A percentile compares a stretch with the other conserved stretches of the same genome.
These are phyloP conservation scores for Lanmaoa pseudosensibilis DNA, from an alignment of 768 basidiomycete species.

Conservation along the genomic window DNA sequence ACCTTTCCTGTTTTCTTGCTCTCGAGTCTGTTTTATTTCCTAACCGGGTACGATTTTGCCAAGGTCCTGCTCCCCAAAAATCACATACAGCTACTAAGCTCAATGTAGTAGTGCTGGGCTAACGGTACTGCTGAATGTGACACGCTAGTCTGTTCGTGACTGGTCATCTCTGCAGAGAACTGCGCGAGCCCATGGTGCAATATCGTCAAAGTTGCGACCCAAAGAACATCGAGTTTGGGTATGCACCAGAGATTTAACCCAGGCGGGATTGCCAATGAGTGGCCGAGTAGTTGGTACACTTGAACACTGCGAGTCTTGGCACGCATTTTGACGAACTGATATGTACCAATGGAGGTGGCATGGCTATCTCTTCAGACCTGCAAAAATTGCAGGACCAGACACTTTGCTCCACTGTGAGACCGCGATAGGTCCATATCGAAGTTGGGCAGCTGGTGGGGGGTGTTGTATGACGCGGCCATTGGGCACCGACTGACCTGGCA, in stretches of 20 bases:
- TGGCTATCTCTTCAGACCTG: constrained; percentile 66
- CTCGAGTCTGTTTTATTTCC: constrained; percentile 35
- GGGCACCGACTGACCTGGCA: constrained; percentile 18
- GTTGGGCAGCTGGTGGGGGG: constrained; percentile 18
- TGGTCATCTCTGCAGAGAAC: background rate
- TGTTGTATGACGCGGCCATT: constrained; percentile 26
- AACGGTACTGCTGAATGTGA: constrained; percentile 13
- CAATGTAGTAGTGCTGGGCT: constrained; percentile 14
- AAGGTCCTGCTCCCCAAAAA: constrained; percentile 21
- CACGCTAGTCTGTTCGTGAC: constrained; percentile 9
- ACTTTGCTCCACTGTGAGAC: constrained; percentile 73
- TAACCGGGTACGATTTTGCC: constrained; percentile 33
- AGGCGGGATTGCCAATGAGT: background rate
- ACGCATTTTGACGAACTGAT: constrained; percentile 3
- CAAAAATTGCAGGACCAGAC: constrained; percentile 57
- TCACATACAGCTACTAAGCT: constrained; percentile 13
- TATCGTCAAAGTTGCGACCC: constrained; percentile 6
- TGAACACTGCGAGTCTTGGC: constrained; percentile 4
- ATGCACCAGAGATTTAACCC: constrained; percentile 6
- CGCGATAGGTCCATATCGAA: constrained; percentile 64
- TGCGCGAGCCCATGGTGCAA: constrained; percentile 1
- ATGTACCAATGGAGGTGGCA: background rate
- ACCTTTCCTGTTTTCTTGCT: constrained; percentile 37
- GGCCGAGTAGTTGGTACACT: constrained; percentile 6
- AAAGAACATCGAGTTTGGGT: constrained; percentile 4